phyloP scores from a whole-genome alignment of 2,329 filamentous ascomycete genomes.

The Chaetomiaceae sp. region DNA sequence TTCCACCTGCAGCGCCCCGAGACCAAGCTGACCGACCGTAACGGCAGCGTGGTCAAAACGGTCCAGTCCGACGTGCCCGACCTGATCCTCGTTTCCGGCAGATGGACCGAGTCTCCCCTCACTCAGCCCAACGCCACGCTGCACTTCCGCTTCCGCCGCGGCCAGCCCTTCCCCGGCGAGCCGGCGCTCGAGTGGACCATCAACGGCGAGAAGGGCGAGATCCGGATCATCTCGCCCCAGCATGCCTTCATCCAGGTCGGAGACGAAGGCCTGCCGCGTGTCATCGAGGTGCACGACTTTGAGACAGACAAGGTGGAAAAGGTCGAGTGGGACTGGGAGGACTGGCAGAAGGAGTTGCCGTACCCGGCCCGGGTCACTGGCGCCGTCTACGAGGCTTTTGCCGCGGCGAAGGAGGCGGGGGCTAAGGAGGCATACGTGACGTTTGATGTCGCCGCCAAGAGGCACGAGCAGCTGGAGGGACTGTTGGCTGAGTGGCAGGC shows the following conservation, averaged over 20 bases:
- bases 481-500: slow-evolving; percentile 26
- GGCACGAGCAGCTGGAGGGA: slow-evolving; percentile 45
- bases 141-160: slow-evolving; percentile 43
- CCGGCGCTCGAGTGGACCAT: slow-evolving; percentile 47
- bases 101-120: slow-evolving; percentile 19
- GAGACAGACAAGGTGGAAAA: slow-evolving; percentile 41
- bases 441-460: slow-evolving; percentile 40
- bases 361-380: slow-evolving; percentile 46
- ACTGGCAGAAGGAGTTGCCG: slow-evolving; percentile 44
- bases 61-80: slow-evolving; percentile 29
- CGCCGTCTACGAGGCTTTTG: slow-evolving; percentile 51
- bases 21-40: slow-evolving; percentile 35
- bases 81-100: slow-evolving; percentile 31
- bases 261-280: slow-evolving; percentile 31
- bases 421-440: slow-evolving; percentile 30
- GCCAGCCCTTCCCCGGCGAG: slow-evolving; percentile 45
- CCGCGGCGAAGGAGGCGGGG: slow-evolving; percentile 30
- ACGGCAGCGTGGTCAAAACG: slow-evolving; percentile 23
- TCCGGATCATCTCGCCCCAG: slow-evolving; percentile 35
- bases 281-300: slow-evolving; percentile 47
- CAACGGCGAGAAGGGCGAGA: slow-evolving; percentile 48
- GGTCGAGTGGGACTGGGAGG: slow-evolving; percentile 42
- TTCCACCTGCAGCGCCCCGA: slow-evolving; percentile 44
- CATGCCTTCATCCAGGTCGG: slow-evolving; percentile 28
- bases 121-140: slow-evolving; percentile 35